Percentiles rank a stretch among this genome's conserved stretches.
These are phyloP conservation scores for Stipa capillata DNA, from an alignment of 176 grass and related monocot species.

Conservation along the genomic window DNA sequence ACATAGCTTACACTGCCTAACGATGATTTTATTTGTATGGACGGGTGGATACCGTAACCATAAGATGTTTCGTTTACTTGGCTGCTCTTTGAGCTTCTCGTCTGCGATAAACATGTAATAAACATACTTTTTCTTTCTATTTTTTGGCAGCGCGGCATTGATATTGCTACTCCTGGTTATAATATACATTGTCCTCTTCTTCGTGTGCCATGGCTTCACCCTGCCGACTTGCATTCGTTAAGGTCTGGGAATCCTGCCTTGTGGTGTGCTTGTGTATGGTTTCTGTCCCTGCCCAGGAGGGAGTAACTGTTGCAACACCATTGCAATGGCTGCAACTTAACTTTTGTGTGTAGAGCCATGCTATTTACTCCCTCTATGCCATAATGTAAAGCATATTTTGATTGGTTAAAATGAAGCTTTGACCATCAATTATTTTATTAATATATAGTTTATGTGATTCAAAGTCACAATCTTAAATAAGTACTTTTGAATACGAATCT, in stretches of 20 bases:
- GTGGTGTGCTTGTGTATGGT: neutral
- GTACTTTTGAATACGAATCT: too few species aligned
- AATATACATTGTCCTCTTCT: slow-evolving; percentile 83
- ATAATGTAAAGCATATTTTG: too few species aligned
- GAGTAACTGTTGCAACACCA: neutral
- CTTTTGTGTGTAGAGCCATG: slow-evolving; percentile 20
- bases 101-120: neutral
- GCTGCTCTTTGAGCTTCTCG: neutral
- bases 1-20: neutral
- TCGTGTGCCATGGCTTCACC: slow-evolving; percentile 84
- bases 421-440: too few species aligned
- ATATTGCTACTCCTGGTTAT: slow-evolving; percentile 75
- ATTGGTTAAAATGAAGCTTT: too few species aligned
- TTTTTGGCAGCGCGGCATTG: slow-evolving; percentile 52
- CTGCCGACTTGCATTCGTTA: slow-evolving; percentile 75
- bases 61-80: neutral
- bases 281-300: slow-evolving; percentile 2
- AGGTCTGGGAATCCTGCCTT: neutral
- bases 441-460: too few species aligned
- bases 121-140: neutral
- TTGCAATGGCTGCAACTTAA: neutral
- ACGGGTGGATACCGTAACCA: neutral
- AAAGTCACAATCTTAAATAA: too few species aligned
- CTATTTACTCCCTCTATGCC: too few species aligned
- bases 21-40: neutral